Evolutionary conservation across 225 moss, liverwort and hornwort species (phyloP), one percentile per base, ranked within the genome.

Genomic region (Bryoerythrophyllum caledonicum): DNA sequence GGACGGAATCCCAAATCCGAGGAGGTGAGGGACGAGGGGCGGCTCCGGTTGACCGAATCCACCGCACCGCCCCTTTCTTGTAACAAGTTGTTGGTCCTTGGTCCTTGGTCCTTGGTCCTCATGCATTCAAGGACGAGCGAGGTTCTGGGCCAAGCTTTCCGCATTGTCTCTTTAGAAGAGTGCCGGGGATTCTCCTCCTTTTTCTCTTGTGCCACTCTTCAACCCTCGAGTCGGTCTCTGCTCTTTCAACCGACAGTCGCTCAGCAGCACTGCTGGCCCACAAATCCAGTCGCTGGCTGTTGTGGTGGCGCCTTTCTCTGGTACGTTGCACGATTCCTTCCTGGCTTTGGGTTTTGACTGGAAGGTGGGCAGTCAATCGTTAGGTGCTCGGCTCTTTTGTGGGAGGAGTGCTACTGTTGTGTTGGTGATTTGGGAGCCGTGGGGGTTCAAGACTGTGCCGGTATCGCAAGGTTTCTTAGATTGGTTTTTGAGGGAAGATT

Each of bases 1-100:
- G 48, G 48, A 5, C 48, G 48, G 48, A 49, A 49, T 49, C 17
- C 48, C 40, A 40, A 40, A 40, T 40, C 40, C 40, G 40, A 40
- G 40, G 40, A 40, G 40, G 40, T 10, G 40, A 40, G 40, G 40
- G 40, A 40, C 40, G 62, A 74, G 28, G 79, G 86, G 82, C 78
- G 80, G 86, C 86, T 81, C 74, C 28, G 46, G 80, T 83, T 86
- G 86, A 86, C 86, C 81, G 80, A 71, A 81, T 86, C 86, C 78
- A 3, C 71, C 26, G 27, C 48, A 49, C 48, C 48, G 48, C 48
- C 48, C 48, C 48, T 7, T 26, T 15, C 48, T 49, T 19, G 17
- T 19, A 17, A 49, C 19, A 17, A 6, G 20, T 49, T 28, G 28
- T 10, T 30, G 20, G 53, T 21, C 10, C 9, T 14, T 44, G 17